phyloP scores from a whole-genome alignment of 768 basidiomycete genomes.

The Porpolomopsis calyptriformis region DNA sequence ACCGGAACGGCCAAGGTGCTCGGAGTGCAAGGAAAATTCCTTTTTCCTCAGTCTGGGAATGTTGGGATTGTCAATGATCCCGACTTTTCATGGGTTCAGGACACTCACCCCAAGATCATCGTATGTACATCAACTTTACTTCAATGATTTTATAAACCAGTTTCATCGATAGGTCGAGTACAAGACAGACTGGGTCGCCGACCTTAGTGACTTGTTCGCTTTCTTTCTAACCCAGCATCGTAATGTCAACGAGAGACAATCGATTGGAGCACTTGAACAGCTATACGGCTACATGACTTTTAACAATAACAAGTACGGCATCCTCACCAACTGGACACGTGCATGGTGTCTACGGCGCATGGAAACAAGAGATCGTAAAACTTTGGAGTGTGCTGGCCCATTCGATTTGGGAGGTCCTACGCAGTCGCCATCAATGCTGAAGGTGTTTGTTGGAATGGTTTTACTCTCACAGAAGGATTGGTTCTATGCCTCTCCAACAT shows the following conservation, averaged over 20 bases:
- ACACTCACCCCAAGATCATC: slow-evolving; percentile 7
- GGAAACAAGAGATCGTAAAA: background rate
- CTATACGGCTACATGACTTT: slow-evolving; percentile 13
- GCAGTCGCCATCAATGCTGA: background rate
- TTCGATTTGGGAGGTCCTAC: background rate
- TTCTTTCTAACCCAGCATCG: slow-evolving; percentile 3
- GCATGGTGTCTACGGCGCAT: slow-evolving; percentile 7
- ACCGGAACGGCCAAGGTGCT: slow-evolving; percentile 4
- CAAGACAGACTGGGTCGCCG: slow-evolving; percentile 11
- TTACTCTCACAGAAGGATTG: slow-evolving; percentile 1
- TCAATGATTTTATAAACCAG: background rate
- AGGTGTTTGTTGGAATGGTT: slow-evolving; percentile 1
- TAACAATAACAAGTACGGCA: slow-evolving; percentile 11
- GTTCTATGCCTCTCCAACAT: slow-evolving; percentile 3
- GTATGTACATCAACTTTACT: slow-evolving; percentile 6
- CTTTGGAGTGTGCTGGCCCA: background rate
- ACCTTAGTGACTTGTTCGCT: slow-evolving; percentile 5
- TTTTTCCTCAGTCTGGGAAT: background rate
- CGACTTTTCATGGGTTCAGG: slow-evolving; percentile 7
- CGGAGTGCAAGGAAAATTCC: slow-evolving; percentile 8
- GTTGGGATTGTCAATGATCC: slow-evolving; percentile 4
- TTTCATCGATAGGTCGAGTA: slow-evolving; percentile 9
- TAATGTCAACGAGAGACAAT: slow-evolving; percentile 8
- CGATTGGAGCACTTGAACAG: slow-evolving; percentile 10
- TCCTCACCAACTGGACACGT: slow-evolving; percentile 11